Percentiles rank a stretch among this genome's conserved stretches.
Evolutionary conservation across 2,329 filamentous ascomycete species (phyloP).

Genomic region (Sporothrix phasma): DNA sequence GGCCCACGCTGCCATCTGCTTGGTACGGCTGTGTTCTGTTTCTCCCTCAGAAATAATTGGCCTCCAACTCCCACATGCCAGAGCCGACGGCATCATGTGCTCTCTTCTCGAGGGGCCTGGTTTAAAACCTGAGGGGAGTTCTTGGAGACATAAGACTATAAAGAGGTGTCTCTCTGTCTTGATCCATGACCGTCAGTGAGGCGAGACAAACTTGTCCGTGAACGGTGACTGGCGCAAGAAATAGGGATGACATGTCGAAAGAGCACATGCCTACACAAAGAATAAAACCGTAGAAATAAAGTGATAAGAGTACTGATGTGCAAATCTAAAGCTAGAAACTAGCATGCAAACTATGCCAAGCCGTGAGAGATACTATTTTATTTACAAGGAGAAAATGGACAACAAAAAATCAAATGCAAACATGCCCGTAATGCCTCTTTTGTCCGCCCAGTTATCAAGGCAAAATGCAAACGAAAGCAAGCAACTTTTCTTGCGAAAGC

Average conservation of each 20-base stretch:
- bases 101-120: neutral
- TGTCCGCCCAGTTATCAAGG: neutral
- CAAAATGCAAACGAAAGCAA: neutral
- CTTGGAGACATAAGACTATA: no score
- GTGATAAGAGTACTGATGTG: neutral
- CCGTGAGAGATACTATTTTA: neutral
- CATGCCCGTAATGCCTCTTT: neutral
- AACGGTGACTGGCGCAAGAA: neutral
- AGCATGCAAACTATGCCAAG: neutral
- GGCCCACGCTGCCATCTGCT: neutral
- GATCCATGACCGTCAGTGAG: neutral
- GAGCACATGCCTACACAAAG: neutral
- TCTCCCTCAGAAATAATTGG: conserved; percentile 2
- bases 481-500: neutral
- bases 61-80: neutral
- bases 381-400: neutral
- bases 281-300: neutral
- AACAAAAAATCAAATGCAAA: neutral
- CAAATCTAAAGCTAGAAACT: neutral
- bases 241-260: neutral
- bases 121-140: no score
- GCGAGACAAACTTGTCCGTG: neutral
- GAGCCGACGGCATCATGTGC: neutral
- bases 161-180: no score
- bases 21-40: conserved; percentile 10